A percentile compares a stretch with the other conserved stretches of the same genome.
phyloP scores from a whole-genome alignment of 2,329 filamentous ascomycete species.

The Xylaria sp. region DNA sequence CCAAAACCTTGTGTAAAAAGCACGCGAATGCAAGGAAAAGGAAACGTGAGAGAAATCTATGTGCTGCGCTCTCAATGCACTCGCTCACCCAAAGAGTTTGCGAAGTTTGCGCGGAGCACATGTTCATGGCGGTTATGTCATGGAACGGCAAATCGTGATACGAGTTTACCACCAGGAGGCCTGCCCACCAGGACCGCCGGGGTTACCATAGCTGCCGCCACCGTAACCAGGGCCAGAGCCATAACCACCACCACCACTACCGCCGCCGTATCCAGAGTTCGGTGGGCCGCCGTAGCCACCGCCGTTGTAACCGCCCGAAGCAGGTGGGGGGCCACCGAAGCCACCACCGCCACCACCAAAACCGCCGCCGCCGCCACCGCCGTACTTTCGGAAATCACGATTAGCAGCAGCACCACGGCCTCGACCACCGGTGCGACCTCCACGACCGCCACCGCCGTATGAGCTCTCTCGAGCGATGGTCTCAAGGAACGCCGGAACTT shows the following conservation, averaged over 20 bases:
- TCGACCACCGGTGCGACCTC: conserved; percentile 73
- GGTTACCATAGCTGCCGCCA: conserved; percentile 58
- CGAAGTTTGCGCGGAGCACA: conserved; percentile 9
- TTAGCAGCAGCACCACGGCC: conserved; percentile 77
- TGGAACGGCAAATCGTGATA: conserved; percentile 16
- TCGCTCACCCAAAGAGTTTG: conserved; percentile 24
- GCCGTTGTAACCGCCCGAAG: conserved; percentile 59
- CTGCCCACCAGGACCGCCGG: conserved; percentile 67
- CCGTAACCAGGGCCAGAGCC: conserved; percentile 56
- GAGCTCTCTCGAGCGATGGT: conserved; percentile 95
- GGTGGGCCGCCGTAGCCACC: conserved; percentile 45
- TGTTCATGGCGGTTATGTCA: conserved; percentile 6
- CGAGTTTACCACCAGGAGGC: conserved; percentile 74
- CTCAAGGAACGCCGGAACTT: conserved; percentile 93
- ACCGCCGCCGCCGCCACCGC: conserved; percentile 56
- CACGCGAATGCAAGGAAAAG: conserved; percentile 41
- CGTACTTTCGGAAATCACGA: conserved; percentile 88
- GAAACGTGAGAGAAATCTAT: conserved; percentile 38
- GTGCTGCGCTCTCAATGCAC: conserved; percentile 44
- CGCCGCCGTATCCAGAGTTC: conserved; percentile 42
- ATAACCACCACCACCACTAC: conserved; percentile 53
- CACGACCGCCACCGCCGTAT: conserved; percentile 75
- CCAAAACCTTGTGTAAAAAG: conserved; percentile 41
- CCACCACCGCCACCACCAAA: conserved; percentile 55
- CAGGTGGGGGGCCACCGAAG: conserved; percentile 50